Conservation (phyloP, 202 grass and related monocot species). For the Setaria italica region DNA sequence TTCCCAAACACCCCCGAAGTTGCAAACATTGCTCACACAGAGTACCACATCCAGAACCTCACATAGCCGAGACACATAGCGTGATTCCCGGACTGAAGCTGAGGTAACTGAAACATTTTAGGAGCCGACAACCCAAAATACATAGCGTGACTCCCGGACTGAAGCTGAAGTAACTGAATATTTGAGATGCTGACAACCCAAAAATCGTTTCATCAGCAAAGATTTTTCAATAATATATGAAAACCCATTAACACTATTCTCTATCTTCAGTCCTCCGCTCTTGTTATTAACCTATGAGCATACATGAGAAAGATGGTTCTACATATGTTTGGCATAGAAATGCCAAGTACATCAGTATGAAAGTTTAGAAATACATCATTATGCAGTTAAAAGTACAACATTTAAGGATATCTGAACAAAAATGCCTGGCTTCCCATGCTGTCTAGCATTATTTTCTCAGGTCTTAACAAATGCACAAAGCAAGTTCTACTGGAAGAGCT, state of each 20-base stretch:
- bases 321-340: constrained; percentile 14
- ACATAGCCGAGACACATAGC: neutral
- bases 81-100: neutral
- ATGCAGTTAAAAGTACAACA: constrained; percentile 1
- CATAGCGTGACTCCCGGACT: neutral
- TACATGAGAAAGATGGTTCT: constrained; percentile 5
- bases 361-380: constrained; percentile 17
- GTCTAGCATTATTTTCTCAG: neutral
- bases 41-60: too few species aligned
- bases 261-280: neutral
- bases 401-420: constrained; percentile 31
- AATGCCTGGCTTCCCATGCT: neutral
- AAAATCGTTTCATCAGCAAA: neutral
- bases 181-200: neutral
- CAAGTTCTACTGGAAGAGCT: neutral
- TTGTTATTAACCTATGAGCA: neutral
- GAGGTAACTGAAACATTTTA: neutral
- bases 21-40: too few species aligned
- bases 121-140: neutral
- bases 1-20: too few species aligned
- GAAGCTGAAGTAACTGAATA: neutral
- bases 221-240: neutral
- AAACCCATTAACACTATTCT: neutral
- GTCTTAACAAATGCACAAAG: constrained; percentile 9
- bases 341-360: neutral